Base-by-base conservation (phyloP, 2,329 filamentous ascomycete species). In the Harringtonia aguacate region DNA sequence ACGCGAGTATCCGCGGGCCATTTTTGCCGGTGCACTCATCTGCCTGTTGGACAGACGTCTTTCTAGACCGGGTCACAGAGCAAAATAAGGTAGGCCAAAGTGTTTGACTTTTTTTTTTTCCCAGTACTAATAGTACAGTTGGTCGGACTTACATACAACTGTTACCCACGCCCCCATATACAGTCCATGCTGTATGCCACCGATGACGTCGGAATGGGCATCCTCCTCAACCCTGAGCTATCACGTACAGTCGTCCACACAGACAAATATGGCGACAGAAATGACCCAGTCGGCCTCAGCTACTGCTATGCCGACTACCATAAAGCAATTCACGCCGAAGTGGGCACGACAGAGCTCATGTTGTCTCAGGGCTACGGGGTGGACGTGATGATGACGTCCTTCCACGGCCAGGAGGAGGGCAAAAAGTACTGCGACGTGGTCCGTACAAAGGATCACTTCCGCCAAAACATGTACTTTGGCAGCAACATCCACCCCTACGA, bases 111-210 rank as follows among this genome's bases (percentile, higher is more conserved):
- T 10, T 27, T 10, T n/a, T n/a, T n/a, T n/a, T n/a, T n/a, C n/a
- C n/a, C n/a, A n/a, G n/a, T n/a, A n/a, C n/a, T n/a, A n/a, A n/a
- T n/a, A n/a, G 24, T 27, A 27, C 35, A 47, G 46, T 54, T 65
- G 20, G 58, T 65, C 9, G 63, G 63, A 12, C 60, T 62, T 52
- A 60, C 60, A 1, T 53, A 53, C 27, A 64, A 58, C 50, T 65
- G 62, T 53, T 45, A 48, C 9, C 61, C 61, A 8, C 45, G 48
- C 8, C 56, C 56, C 35, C 61, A 64, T 47, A 48, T 64, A 3
- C 61, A 65, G 48, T 59, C 60, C 34, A 63, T 61, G 57, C 56
- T 65, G 40, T 59, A 55, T 51, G 61, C 62, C 10, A 66, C 63
- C 8, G 62, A 66, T 53, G 41, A 48, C 14, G 48, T 57, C n/a